These are phyloP conservation scores for Candida quercuum DNA, from an alignment of 805 yeast species.

Conservation along the genomic window DNA sequence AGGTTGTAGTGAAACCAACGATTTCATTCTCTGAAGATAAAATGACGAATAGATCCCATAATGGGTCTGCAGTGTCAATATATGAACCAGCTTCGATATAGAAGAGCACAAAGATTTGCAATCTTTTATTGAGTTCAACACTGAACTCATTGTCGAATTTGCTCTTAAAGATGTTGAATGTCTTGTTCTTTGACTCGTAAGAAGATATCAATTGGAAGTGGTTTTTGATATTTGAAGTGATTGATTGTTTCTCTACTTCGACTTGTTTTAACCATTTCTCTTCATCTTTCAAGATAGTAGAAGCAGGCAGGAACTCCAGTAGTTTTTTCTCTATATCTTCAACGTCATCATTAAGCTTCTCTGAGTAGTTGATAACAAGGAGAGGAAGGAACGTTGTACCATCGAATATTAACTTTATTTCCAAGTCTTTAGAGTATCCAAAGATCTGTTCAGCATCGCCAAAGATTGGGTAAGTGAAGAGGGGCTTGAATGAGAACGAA, in stretches of 20 bases:
- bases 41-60: constrained; percentile 75
- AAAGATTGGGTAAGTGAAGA: constrained; percentile 87
- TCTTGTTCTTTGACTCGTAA: constrained; percentile 31
- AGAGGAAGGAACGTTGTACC: constrained; percentile 70
- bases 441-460: constrained; percentile 88
- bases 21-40: constrained; percentile 36
- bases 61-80: constrained; percentile 68
- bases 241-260: constrained; percentile 39
- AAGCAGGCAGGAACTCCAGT: constrained; percentile 54
- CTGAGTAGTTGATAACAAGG: constrained; percentile 50
- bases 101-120: constrained; percentile 75
- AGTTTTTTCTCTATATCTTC: constrained; percentile 56
- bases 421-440: constrained; percentile 73
- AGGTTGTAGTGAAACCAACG: constrained; percentile 79
- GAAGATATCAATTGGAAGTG: constrained; percentile 25
- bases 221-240: constrained; percentile 28
- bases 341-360: constrained; percentile 47
- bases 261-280: constrained; percentile 56
- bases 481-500: constrained; percentile 64
- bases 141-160: constrained; percentile 34
- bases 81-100: constrained; percentile 93
- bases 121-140: constrained; percentile 52
- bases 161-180: constrained; percentile 46
- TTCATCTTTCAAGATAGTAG: constrained; percentile 59
- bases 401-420: constrained; percentile 67